Base-by-base conservation (phyloP, 257 asterid genomes). In the Fraxinus quadrangulata region DNA sequence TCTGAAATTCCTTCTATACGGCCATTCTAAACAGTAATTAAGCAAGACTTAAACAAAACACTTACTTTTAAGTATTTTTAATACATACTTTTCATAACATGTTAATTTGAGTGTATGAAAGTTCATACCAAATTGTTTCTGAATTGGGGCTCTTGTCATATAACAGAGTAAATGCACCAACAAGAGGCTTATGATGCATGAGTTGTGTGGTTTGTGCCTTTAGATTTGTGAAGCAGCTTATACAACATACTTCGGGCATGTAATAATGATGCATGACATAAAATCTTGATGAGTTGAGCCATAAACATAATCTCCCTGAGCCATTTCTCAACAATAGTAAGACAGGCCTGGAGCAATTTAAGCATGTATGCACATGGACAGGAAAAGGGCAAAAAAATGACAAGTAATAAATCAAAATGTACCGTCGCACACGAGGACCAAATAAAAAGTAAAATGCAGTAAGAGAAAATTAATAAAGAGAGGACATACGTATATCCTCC, bases 401-500 rank as follows among this genome's bases (percentile, higher is more conserved):
- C 19, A 3, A 61, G 14, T 10, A 61, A 61, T 24, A 23, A 61
- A 61, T 23, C 6, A 10, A 61, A 21, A 10, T 1, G 68, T 61
- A 61, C 31, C 31, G 2, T 47, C 16, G 6, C 56, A 47, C n/a
- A 14, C 0, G 7, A 61, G 14, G 33, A 23, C 33, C 16, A 61
- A 61, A 24, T 61, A 56, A n/a, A 1, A 54, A n/a, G 28, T 21
- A 61, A 24, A 24, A 24, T 16, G 1, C 7, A 56, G 76, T 26
- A 56, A 45, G 67, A 70, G 71, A 67, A 72, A 75, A 77, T 19
- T 28, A 59, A 76, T 65, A 51, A 54, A 73, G 59, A 83, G 1
- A 80, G 71, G 39, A 80, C 97, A 56, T 86, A 96, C 98, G 73
- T 90, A 92, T 70, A 96, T 91, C 86, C 85, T 87, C 85, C 93